Evolutionary conservation across 495 filamentous ascomycete genomes (phyloP).

Genomic region (Immersiella caudata): DNA sequence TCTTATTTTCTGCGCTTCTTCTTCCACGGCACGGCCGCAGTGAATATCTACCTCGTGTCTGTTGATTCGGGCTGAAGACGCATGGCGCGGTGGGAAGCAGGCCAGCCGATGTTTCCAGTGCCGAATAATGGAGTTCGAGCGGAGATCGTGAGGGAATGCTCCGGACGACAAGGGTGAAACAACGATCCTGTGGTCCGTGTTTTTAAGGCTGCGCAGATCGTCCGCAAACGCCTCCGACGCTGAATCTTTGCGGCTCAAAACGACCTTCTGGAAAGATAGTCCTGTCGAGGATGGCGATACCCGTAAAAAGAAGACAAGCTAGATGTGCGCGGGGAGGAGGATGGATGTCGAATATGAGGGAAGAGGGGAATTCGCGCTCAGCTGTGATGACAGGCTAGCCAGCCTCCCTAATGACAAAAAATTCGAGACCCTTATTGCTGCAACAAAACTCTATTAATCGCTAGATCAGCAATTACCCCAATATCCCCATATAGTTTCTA

Average conservation of each 20-base stretch:
- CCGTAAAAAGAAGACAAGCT: neutral
- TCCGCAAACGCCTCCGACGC: neutral
- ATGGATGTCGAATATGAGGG: neutral
- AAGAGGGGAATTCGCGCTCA: neutral
- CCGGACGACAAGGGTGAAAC: neutral
- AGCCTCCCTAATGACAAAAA: too few relatives aligned
- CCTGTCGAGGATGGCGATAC: constrained; percentile 3
- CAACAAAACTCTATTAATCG: too few relatives aligned
- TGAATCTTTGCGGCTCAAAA: neutral
- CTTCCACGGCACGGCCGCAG: neutral
- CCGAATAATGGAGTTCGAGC: neutral
- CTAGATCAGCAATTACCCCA: too few relatives aligned
- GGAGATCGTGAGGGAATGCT: neutral
- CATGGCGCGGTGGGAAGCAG: neutral
- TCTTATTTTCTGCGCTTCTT: constrained; percentile 16
- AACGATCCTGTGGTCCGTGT: constrained; percentile 8
- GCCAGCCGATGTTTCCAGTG: neutral
- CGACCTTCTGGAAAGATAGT: neutral
- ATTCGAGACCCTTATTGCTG: too few relatives aligned
- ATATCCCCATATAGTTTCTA: too few relatives aligned
- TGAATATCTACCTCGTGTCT: neutral
- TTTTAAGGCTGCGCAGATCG: neutral
- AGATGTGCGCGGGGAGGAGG: neutral
- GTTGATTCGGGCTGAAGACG: neutral
- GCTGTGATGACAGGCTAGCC: neutral